These are phyloP conservation scores for Pseudogymnoascus sp. DNA, from an alignment of 2,329 filamentous ascomycete species.

Conservation along the genomic window DNA sequence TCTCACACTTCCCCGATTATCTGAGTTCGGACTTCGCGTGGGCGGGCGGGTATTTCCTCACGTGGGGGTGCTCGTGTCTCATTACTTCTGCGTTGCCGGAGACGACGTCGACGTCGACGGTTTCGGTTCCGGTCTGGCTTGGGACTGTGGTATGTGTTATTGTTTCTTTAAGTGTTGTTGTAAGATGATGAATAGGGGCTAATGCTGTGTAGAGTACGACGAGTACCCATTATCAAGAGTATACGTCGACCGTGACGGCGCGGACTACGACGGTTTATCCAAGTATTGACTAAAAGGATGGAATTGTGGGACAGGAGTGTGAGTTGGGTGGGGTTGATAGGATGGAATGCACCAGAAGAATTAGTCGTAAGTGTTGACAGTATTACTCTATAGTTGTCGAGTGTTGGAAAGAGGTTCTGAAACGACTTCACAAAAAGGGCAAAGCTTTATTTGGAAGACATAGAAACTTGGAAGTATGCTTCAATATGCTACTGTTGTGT, in stretches of 20 bases:
- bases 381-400: neutral
- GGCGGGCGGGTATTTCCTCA: neutral
- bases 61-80: neutral
- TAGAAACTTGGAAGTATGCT: neutral
- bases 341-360: neutral
- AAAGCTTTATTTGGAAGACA: neutral
- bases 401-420: neutral
- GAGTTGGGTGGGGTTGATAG: neutral
- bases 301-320: neutral
- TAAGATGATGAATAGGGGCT: neutral
- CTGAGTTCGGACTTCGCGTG: neutral
- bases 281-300: neutral
- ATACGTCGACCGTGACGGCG: neutral
- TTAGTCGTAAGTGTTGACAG: neutral
- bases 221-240: neutral
- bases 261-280: neutral
- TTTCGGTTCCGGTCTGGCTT: neutral
- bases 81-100: neutral
- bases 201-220: neutral
- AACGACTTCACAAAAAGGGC: neutral
- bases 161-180: neutral
- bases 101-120: neutral
- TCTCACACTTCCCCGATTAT: neutral
- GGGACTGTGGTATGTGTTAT: neutral
- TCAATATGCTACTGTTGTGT: neutral